Percentiles rank a stretch among this genome's conserved stretches.
Evolutionary conservation across 495 filamentous ascomycete species (phyloP).

Genomic region (Massariosphaeria phaeospora): DNA sequence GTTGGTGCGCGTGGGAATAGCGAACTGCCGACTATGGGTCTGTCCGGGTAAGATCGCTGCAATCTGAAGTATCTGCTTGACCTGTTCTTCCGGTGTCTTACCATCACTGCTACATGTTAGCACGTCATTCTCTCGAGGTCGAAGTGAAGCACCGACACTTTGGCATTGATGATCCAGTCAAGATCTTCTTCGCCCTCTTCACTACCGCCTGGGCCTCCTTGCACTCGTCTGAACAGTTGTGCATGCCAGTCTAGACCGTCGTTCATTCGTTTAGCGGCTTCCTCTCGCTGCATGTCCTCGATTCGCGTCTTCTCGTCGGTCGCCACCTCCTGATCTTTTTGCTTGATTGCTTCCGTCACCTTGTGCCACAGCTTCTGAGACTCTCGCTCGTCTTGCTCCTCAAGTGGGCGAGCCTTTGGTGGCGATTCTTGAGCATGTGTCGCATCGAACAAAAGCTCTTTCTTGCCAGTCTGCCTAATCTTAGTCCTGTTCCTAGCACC

Average conservation of each 20-base stretch:
- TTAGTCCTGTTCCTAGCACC: neutral
- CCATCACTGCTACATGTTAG: slow-evolving; percentile 51
- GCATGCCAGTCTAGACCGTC: slow-evolving; percentile 89
- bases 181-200: slow-evolving; percentile 84
- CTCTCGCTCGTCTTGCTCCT: slow-evolving; percentile 86
- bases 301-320: slow-evolving; percentile 94
- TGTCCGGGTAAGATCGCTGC: slow-evolving; percentile 81
- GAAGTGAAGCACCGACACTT: slow-evolving; percentile 53
- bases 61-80: slow-evolving; percentile 79
- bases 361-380: slow-evolving; percentile 81
- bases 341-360: slow-evolving; percentile 73
- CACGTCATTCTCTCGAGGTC: neutral
- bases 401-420: slow-evolving; percentile 68
- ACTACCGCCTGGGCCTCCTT: slow-evolving; percentile 62
- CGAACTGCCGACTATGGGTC: slow-evolving; percentile 41
- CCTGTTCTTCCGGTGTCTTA: slow-evolving; percentile 64
- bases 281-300: slow-evolving; percentile 84
- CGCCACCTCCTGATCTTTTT: slow-evolving; percentile 78
- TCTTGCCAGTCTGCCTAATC: slow-evolving; percentile 70
- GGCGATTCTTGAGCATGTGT: slow-evolving; percentile 66
- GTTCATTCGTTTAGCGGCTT: slow-evolving; percentile 73
- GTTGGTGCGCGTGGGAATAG: slow-evolving; percentile 43
- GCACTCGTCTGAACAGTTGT: slow-evolving; percentile 70
- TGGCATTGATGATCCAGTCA: slow-evolving; percentile 91
- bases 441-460: slow-evolving; percentile 85